phyloP scores from a whole-genome alignment of 192 early-diverging fungal genomes.

The Umbelopsis sp. region DNA sequence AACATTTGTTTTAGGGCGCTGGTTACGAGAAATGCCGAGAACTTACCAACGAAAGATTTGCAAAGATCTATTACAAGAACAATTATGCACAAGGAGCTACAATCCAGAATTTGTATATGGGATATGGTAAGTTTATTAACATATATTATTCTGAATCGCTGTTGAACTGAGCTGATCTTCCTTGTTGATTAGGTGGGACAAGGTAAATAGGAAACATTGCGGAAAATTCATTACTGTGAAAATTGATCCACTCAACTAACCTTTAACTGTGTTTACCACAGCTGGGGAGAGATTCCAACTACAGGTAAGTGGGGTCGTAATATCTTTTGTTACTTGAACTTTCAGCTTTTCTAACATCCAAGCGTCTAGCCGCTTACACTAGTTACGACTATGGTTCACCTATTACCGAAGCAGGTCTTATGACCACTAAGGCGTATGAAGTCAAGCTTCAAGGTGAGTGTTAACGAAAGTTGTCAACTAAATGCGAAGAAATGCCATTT shows the following conservation, averaged over 20 bases:
- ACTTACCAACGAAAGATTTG: slow-evolving; percentile 14
- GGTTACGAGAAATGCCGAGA: slow-evolving; percentile 8
- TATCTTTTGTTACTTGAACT: background rate
- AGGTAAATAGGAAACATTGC: background rate
- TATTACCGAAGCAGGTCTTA: slow-evolving; percentile 8
- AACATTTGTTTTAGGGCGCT: background rate
- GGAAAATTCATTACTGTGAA: too few species aligned
- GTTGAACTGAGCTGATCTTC: background rate
- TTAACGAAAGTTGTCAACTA: background rate
- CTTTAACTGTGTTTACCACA: background rate
- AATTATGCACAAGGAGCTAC: slow-evolving; percentile 60
- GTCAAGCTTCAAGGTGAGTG: slow-evolving; percentile 16
- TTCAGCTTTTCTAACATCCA: background rate
- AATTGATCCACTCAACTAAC: background rate
- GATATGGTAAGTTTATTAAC: slow-evolving; percentile 47
- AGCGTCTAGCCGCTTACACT: slow-evolving; percentile 1
- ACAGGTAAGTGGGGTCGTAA: background rate
- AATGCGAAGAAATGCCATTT: too few species aligned
- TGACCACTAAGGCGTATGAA: slow-evolving; percentile 10
- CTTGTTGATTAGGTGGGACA: background rate
- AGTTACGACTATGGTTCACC: slow-evolving; percentile 15
- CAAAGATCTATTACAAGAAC: slow-evolving; percentile 30
- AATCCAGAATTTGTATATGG: slow-evolving; percentile 64
- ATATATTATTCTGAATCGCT: background rate
- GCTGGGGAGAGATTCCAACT: slow-evolving; percentile 1